Conservation (phyloP, 2,329 filamentous ascomycete species). For the Aspergillus pseudotamarii region DNA sequence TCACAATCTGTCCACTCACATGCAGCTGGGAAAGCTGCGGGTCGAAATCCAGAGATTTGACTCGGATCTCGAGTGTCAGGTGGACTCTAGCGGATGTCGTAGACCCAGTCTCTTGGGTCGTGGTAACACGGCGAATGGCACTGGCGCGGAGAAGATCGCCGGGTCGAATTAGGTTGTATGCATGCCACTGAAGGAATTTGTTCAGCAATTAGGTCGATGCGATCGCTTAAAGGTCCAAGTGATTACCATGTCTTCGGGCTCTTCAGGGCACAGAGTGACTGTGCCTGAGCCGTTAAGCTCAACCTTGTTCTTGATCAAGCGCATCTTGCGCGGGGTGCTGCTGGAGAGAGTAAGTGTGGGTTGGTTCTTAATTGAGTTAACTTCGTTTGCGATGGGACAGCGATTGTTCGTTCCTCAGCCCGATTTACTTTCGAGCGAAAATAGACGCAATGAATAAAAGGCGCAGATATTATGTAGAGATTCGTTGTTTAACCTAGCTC, state of each 20-base stretch:
- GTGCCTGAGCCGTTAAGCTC: conserved; percentile 67
- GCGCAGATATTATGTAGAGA: background rate
- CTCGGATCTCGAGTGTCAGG: conserved; percentile 65
- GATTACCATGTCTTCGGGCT: conserved; percentile 73
- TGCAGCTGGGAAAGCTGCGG: conserved; percentile 68
- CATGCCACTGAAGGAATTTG: conserved; percentile 62
- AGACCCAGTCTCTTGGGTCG: conserved; percentile 61
- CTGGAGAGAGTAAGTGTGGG: background rate
- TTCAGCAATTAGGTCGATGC: background rate
- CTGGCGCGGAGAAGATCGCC: conserved; percentile 66
- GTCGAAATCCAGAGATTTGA: conserved; percentile 70
- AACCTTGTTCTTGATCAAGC: conserved; percentile 67
- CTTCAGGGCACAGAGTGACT: conserved; percentile 69
- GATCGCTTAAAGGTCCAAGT: background rate
- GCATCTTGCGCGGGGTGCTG: conserved; percentile 52
- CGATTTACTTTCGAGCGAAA: background rate
- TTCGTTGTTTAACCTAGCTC: background rate
- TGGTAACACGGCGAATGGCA: conserved; percentile 68
- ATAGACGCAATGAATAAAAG: background rate
- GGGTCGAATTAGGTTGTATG: conserved; percentile 71
- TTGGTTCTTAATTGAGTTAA: background rate
- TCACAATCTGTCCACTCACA: conserved; percentile 66
- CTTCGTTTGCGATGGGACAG: background rate
- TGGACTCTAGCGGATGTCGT: conserved; percentile 66
- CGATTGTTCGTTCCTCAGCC: background rate